These are phyloP conservation scores for Cadophora malorum DNA, from an alignment of 2,329 filamentous ascomycete genomes.

Conservation along the genomic window DNA sequence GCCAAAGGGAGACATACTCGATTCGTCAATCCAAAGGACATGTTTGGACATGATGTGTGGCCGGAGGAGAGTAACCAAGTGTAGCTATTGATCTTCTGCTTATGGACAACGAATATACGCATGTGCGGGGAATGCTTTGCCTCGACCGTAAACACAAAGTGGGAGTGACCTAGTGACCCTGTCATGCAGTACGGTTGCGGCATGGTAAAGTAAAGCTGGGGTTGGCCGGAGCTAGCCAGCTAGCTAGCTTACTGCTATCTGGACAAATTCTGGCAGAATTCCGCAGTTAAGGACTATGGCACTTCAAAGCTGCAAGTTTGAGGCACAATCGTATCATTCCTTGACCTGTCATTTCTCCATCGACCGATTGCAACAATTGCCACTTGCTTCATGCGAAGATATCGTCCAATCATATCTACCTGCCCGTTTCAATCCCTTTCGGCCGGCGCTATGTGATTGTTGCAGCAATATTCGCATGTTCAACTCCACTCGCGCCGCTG, in stretches of 20 bases:
- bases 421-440: background rate
- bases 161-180: background rate
- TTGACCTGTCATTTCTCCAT: background rate
- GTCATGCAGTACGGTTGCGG: background rate
- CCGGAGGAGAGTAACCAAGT: conserved; percentile 64
- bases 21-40: conserved; percentile 82
- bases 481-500: background rate
- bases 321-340: conserved; percentile 7
- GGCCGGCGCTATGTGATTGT: conserved; percentile 6
- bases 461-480: background rate
- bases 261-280: background rate
- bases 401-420: background rate
- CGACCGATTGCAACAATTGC: background rate
- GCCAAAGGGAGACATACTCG: conserved; percentile 70
- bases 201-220: background rate
- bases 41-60: conserved; percentile 76
- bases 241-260: background rate
- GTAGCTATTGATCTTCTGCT: conserved; percentile 67
- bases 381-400: background rate
- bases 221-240: background rate
- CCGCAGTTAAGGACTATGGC: background rate
- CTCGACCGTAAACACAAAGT: background rate
- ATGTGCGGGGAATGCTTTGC: background rate
- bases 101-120: conserved; percentile 60
- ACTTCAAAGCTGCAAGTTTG: conserved; percentile 1